Base-by-base conservation (phyloP, 2,329 filamentous ascomycete species). In the Clathrospora elynae region DNA sequence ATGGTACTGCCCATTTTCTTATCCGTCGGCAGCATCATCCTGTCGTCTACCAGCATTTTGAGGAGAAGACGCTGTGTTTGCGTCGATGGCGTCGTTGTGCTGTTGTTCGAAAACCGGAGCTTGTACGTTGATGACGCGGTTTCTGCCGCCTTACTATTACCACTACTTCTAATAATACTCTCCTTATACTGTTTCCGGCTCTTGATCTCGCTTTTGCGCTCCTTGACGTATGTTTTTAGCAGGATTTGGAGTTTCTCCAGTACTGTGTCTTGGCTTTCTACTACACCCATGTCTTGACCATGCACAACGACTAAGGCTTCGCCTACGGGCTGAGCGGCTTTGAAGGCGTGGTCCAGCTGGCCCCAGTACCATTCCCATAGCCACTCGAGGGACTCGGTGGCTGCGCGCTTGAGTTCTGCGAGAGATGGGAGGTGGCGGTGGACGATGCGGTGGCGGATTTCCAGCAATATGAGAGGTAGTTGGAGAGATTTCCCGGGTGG, bases 301-400 rank as follows among this genome's bases (percentile, higher is more conserved):
- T 31, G 17, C 4, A 12, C 35, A 9, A 12, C 26, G 2, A 9
- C 11, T 9, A n/a, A 3, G 25, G 16, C 16, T 6, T 14, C 18
- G 5, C 13, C 20, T 5, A 17, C 18, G 7, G 33, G 9, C 8
- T 18, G 17, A 17, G 42, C 7, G 2, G 38, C 35, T 1, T 44
- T 34, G 35, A 69, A 61, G 3, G 57, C 58, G n/a, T 52, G 14
- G 40, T 76, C 74, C 13, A 84, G 64, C 24, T 73, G 71, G 9
- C 62, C 71, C 91, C 91, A 97, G 74, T 95, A 96, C 68, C 88
- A 88, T 38, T 84, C 79, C 88, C 89, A 96, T 36, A 96, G 84
- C 91, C 91, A 96, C 30, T 77, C 75, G 49, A 96, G 75, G 1
- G 87, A 88, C 57, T 86, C 82, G 51, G 77, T 73, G 1, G 86